Conservation (phyloP, 495 filamentous ascomycete species). For the Parachaetomium inaequale region DNA sequence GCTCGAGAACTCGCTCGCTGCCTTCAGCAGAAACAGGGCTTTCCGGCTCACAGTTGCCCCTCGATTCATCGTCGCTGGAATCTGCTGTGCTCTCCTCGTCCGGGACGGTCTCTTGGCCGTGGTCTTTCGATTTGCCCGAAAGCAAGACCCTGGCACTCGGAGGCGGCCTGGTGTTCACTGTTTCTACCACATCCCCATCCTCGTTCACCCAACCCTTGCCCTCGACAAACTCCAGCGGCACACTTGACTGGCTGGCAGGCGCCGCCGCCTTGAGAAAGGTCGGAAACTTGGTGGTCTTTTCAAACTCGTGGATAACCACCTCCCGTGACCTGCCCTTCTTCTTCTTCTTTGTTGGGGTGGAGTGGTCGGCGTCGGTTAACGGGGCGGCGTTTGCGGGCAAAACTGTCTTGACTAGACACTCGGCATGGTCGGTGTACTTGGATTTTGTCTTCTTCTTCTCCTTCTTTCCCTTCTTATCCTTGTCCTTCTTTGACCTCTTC, state of each 20-base stretch:
- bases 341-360: constrained; percentile 47
- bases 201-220: constrained; percentile 87
- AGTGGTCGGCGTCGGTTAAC: constrained; percentile 41
- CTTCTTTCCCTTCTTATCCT: constrained; percentile 43
- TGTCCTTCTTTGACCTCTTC: constrained; percentile 50
- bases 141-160: constrained; percentile 12
- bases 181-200: constrained; percentile 69
- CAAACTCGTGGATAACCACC: constrained; percentile 74
- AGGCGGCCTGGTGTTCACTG: constrained; percentile 32
- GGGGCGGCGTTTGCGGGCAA: constrained; percentile 57
- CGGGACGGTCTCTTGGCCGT: not conserved
- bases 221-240: constrained; percentile 58
- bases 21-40: constrained; percentile 29
- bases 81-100: constrained; percentile 1
- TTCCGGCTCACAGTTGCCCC: constrained; percentile 24
- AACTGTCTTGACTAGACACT: constrained; percentile 79
- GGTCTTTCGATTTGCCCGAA: not conserved
- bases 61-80: constrained; percentile 16
- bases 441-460: constrained; percentile 57
- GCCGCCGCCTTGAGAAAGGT: constrained; percentile 62
- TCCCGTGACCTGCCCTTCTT: constrained; percentile 50
- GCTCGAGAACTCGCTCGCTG: not conserved
- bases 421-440: constrained; percentile 71
- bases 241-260: constrained; percentile 30
- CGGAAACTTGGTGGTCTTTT: constrained; percentile 70